Evolutionary conservation across 2,329 filamentous ascomycete genomes (phyloP), one percentile per base, ranked within the genome.

Genomic region (Tolypocladium capitatum): DNA sequence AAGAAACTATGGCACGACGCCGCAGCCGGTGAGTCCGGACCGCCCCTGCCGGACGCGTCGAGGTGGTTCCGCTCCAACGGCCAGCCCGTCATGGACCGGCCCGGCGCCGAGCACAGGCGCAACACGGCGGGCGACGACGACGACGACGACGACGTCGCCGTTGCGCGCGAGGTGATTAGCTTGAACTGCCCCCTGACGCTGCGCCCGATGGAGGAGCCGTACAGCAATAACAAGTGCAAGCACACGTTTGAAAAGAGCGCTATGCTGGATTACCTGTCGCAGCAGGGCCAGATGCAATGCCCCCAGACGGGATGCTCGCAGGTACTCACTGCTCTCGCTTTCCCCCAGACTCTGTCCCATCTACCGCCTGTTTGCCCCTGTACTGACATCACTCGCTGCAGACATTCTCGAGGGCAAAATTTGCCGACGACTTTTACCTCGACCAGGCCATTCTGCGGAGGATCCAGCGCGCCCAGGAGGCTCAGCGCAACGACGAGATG

Each of bases 121-220:
- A 36, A 41, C 20, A 48, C 48, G 4, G 31, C 43, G 3, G 64
- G 55, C 3, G 70, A 64, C 3, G 71, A 74, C 1, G 78, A 77
- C 5, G 73, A 74, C 16, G 81, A 84, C 47, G 81, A 85, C 20
- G 85, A 90, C 38, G 70, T 90, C 24, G 74, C 82, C 1, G 74
- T 90, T 30, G 74, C 77, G 28, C 71, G 76, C 44, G 79, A 81
- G 52, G 75, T 73, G 5, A 71, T 81, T 46, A 83, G 78, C 60
- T 76, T 83, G 31, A 81, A 78, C 55, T 90, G 85, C 57, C 83
- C 84, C 0, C 62, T 90, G 20, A 84, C 83, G 0, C 68, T 88
- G 53, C 69, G 70, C 46, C 68, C 75, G 41, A 81, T 87, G 68
- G 67, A 69, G 38, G 74, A 86, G 46, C 85, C 85, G 0, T 80